Evolutionary conservation across 1,139 yeast species (phyloP), one percentile per base, ranked within the genome.

Genomic region (Pichia sp.): DNA sequence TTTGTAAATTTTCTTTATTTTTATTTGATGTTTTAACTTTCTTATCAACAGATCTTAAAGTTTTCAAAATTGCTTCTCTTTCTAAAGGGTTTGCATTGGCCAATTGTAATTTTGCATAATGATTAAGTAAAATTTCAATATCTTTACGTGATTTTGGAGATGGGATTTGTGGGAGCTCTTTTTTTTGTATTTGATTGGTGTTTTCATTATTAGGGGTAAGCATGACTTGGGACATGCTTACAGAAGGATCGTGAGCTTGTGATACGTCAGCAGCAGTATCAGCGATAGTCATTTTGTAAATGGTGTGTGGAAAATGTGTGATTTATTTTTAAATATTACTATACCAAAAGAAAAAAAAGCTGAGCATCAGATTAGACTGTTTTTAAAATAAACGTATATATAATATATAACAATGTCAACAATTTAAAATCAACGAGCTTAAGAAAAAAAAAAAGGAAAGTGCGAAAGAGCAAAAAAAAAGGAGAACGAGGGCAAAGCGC

Each of bases 21-120:
- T 45, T 39, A 29, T 55, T 55, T 37, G 53, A 60, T 4, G 32
- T 25, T 31, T 53, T 45, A 37, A 53, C 54, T 38, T 56, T 53
- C 32, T 45, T 42, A 43, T 58, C 57, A 6, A 62, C 53, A 41
- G 47, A 38, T 37, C 50, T 52, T 34, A 63, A 44, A 6, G 55
- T 52, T 33, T 54, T 50, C 35, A 58, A 35, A 8, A 62, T 57
- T 2, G 62, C 61, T 9, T 53, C 45, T 45, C 56, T 59, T 39
- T 62, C 65, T 10, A 58, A 51, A 9, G 52, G 55, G 31, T 52
- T 49, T 1, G 57, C 48, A 26, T 53, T 51, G 5, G 53, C 44
- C 2, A 43, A 43, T 38, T 54, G 55, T 32, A 61, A 43, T 52
- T 61, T 61, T 38, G 58, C 48, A 36, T 51, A 59, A 34, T 46